Conservation (phyloP, 2,329 filamentous ascomycete species). For the Rhynchosporium agropyri region DNA sequence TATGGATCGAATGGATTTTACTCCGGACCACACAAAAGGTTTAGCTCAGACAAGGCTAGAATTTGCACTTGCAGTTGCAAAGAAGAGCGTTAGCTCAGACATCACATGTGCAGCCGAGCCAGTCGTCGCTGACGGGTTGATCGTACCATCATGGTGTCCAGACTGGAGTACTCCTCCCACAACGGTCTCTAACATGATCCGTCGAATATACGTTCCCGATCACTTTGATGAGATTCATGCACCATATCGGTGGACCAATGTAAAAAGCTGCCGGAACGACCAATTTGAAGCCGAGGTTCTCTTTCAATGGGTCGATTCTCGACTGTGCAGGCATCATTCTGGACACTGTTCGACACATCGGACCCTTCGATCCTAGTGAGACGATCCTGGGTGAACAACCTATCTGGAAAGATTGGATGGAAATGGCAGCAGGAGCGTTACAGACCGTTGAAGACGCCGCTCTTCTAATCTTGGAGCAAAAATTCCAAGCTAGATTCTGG, state of each 20-base stretch:
- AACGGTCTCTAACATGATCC: slow-evolving; percentile 19
- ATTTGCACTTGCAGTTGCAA: slow-evolving; percentile 19
- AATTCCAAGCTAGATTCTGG: slow-evolving; percentile 8
- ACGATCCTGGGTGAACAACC: neutral
- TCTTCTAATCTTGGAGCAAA: neutral
- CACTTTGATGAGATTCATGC: slow-evolving; percentile 13
- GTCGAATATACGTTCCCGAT: slow-evolving; percentile 18
- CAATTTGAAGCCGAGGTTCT: slow-evolving; percentile 6
- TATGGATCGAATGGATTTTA: slow-evolving; percentile 15
- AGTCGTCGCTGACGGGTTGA: neutral
- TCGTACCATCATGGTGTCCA: slow-evolving; percentile 18
- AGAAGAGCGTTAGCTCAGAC: slow-evolving; percentile 17
- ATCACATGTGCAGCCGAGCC: slow-evolving; percentile 23
- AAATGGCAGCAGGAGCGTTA: slow-evolving; percentile 10
- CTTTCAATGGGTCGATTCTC: slow-evolving; percentile 8
- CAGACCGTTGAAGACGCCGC: slow-evolving; percentile 4
- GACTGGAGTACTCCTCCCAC: slow-evolving; percentile 23
- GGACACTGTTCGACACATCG: slow-evolving; percentile 15
- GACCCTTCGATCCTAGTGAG: neutral
- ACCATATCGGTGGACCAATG: slow-evolving; percentile 18
- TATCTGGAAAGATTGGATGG: slow-evolving; percentile 16
- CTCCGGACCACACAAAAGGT: slow-evolving; percentile 15
- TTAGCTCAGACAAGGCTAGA: slow-evolving; percentile 14
- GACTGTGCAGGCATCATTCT: slow-evolving; percentile 19
- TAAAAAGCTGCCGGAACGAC: slow-evolving; percentile 5